Conservation (phyloP, 148 eudicot genomes). For the Dysphania ambrosioides region DNA sequence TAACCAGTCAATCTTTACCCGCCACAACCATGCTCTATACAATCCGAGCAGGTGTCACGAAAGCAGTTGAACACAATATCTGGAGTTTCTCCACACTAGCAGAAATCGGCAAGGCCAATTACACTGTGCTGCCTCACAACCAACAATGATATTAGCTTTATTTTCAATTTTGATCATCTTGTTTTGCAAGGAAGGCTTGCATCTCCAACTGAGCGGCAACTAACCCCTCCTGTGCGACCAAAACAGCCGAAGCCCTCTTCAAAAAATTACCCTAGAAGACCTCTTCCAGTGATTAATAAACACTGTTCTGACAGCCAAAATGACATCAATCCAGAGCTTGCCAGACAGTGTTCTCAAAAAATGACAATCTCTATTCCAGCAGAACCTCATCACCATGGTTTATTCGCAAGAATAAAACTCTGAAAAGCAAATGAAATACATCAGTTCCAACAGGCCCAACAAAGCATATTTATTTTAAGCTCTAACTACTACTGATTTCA, state of each 20-base stretch:
- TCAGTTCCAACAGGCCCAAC: slow-evolving; percentile 8
- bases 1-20: slow-evolving; percentile 20
- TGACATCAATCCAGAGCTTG: slow-evolving; percentile 23
- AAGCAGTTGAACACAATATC: slow-evolving; percentile 19
- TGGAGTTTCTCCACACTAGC: slow-evolving; percentile 19
- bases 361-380: slow-evolving; percentile 23
- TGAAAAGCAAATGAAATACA: slow-evolving; percentile 7
- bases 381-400: slow-evolving; percentile 25
- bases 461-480: too few relatives aligned
- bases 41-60: slow-evolving; percentile 29
- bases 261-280: slow-evolving; percentile 19
- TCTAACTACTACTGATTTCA: too few relatives aligned
- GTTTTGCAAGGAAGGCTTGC: slow-evolving; percentile 21
- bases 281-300: slow-evolving; percentile 19
- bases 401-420: slow-evolving; percentile 13
- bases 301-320: slow-evolving; percentile 17
- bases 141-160: slow-evolving; percentile 21
- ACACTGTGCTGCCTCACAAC: slow-evolving; percentile 18
- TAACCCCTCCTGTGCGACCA: slow-evolving; percentile 10
- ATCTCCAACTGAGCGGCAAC: slow-evolving; percentile 19
- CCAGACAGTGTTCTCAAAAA: slow-evolving; percentile 33
- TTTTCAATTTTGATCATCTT: slow-evolving; percentile 18
- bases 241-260: slow-evolving; percentile 16
- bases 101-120: slow-evolving; percentile 20
- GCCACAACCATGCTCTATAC: slow-evolving; percentile 26